phyloP scores from a whole-genome alignment of 345 rosid species.

The Brassica nigra region DNA sequence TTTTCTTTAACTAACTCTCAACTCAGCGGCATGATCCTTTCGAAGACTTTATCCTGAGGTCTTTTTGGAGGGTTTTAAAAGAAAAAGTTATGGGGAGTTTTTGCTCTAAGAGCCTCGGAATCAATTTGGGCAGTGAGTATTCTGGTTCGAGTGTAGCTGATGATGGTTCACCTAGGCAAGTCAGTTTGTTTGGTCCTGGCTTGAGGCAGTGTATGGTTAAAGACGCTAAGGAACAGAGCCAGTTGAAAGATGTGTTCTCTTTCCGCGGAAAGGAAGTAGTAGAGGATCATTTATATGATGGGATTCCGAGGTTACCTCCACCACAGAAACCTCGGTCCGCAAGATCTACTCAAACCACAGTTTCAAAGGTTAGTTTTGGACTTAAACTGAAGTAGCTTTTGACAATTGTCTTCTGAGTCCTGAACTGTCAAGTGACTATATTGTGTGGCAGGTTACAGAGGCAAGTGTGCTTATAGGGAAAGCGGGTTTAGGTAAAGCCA shows the following conservation, averaged over 20 bases:
- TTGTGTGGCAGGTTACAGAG: conserved; percentile 61
- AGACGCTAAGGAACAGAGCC: conserved; percentile 36
- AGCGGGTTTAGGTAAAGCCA: conserved; percentile 80
- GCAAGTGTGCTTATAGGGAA: conserved; percentile 47
- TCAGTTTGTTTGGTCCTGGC: conserved; percentile 24
- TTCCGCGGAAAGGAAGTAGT: conserved; percentile 33
- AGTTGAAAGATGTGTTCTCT: conserved; percentile 42
- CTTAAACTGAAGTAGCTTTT: too few relatives aligned
- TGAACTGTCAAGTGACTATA: not conserved
- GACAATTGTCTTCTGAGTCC: not conserved
- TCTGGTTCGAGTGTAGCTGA: conserved; percentile 43
- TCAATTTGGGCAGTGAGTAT: conserved; percentile 39
- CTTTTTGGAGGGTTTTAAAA: not conserved
- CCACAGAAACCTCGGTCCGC: conserved; percentile 51
- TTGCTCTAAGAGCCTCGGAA: conserved; percentile 48
- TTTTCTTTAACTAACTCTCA: not conserved
- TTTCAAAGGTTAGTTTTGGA: conserved; percentile 54
- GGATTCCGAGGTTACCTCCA: conserved; percentile 58
- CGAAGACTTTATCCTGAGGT: conserved; percentile 12
- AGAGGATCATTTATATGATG: conserved; percentile 55
- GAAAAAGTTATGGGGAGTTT: conserved; percentile 51
- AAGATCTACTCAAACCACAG: conserved; percentile 55
- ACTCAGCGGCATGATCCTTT: conserved; percentile 23
- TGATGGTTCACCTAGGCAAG: conserved; percentile 35
- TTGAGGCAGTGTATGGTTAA: conserved; percentile 38